Percentiles rank a stretch among this genome's conserved stretches.
phyloP scores from a whole-genome alignment of 345 rosid genomes.

The Diplotaxis tenuifolia region DNA sequence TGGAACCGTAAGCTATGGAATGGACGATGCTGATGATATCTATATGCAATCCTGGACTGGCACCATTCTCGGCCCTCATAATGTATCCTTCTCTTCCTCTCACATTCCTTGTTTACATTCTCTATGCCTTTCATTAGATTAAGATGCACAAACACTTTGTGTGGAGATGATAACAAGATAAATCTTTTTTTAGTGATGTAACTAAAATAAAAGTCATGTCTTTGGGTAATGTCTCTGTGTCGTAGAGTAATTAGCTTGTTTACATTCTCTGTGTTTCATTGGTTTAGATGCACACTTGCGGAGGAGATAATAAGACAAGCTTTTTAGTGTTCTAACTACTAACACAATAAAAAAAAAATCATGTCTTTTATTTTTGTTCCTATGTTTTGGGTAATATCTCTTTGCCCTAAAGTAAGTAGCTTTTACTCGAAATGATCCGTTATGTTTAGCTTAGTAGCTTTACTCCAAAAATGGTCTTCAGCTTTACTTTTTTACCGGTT shows the following conservation, averaged over 20 bases:
- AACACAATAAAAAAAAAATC: not conserved
- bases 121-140: not conserved
- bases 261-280: not conserved
- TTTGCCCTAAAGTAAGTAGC: not conserved
- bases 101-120: not conserved
- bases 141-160: not conserved
- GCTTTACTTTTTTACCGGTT: not conserved
- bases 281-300: no score
- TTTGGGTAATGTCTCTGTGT: not conserved
- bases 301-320: not conserved
- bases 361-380: not conserved
- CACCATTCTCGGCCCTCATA: slow-evolving; percentile 81
- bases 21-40: slow-evolving; percentile 91
- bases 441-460: not conserved
- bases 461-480: not conserved
- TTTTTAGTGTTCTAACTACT: not conserved
- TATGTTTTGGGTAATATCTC: not conserved
- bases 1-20: slow-evolving; percentile 91
- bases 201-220: not conserved
- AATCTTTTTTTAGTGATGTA: not conserved
- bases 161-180: not conserved
- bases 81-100: slow-evolving; percentile 41
- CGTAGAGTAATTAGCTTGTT: not conserved
- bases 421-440: slow-evolving; percentile 6
- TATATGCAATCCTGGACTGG: slow-evolving; percentile 96